Evolutionary conservation across 2,329 filamentous ascomycete genomes (phyloP).

Genomic region (Fusarium xyrophilum): DNA sequence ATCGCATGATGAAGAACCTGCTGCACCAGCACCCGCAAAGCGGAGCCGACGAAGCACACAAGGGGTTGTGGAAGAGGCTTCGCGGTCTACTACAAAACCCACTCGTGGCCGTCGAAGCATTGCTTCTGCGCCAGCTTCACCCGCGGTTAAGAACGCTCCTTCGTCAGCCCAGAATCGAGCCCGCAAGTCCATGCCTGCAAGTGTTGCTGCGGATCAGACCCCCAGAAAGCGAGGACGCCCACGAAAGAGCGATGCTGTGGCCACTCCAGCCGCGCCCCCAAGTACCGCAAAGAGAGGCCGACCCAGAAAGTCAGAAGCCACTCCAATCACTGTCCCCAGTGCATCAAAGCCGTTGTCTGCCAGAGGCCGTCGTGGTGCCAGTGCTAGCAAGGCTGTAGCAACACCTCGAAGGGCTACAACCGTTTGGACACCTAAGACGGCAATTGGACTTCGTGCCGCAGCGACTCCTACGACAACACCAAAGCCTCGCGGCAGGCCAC

Average conservation of each 20-base stretch:
- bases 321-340: slow-evolving; percentile 2
- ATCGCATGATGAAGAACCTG: not conserved
- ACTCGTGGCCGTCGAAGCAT: slow-evolving; percentile 17
- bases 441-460: slow-evolving; percentile 12
- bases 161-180: slow-evolving; percentile 10
- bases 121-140: slow-evolving; percentile 23
- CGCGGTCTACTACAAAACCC: slow-evolving; percentile 10
- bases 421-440: slow-evolving; percentile 13
- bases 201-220: slow-evolving; percentile 14
- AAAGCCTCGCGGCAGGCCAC: slow-evolving; percentile 35
- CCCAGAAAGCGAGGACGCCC: slow-evolving; percentile 38
- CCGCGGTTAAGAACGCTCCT: slow-evolving; percentile 13
- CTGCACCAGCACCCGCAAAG: slow-evolving; percentile 4
- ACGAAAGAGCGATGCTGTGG: slow-evolving; percentile 31
- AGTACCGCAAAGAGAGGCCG: slow-evolving; percentile 33
- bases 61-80: slow-evolving; percentile 11
- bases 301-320: slow-evolving; percentile 35
- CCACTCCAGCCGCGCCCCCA: slow-evolving; percentile 22
- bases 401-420: slow-evolving; percentile 10
- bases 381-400: slow-evolving; percentile 17
- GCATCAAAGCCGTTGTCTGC: slow-evolving; percentile 15
- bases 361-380: slow-evolving; percentile 21
- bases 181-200: slow-evolving; percentile 39
- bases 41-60: slow-evolving; percentile 26
- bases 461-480: slow-evolving; percentile 25